Base-by-base conservation (phyloP, 2,329 filamentous ascomycete species). In the Boeremia lycopersici region DNA sequence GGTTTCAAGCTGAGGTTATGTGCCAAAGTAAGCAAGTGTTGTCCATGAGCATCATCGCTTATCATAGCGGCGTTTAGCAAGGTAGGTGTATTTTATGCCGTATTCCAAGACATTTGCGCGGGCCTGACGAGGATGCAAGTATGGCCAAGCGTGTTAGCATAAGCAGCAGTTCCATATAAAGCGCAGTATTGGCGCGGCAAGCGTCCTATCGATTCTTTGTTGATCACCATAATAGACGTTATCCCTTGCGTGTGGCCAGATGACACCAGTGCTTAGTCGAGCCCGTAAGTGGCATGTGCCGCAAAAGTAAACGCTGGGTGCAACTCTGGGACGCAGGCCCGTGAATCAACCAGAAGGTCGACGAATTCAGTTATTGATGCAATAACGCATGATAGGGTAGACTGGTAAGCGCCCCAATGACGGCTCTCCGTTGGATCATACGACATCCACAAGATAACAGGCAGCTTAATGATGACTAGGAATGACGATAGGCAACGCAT, bases 1-100 rank as follows among this genome's bases (percentile, higher is more conserved):
- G 56, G 65, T 63, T 60, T 62, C 57, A 60, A 63, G 59, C 48
- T 57, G 53, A 53, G 60, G 44, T 42, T 49, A 48, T 44, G 52
- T 61, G 56, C 52, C 58, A 42, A 61, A 57, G 57, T 53, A 61
- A 48, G 56, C 40, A 42, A 38, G 38, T 42, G 43, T 25, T 25
- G 26, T 42, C 15, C 3, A 36, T 30, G 31, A 41, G 46, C 52
- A 33, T 48, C 40, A 49, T 49, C 40, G 29, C 28, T 41, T 35
- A 31, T 49, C 29, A 23, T 23, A 23, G 19, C 19, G 19, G 19
- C 19, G 19, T 23, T 23, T 23, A 23, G 19, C 19, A 23, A 23
- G 19, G 19, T 23, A 23, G 5, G 19, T 23, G 19, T 23, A 23
- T 23, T 17, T 17, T 19, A 36, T 11, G 15, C 11, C 12, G 19